Base-by-base conservation (phyloP, 257 asterid genomes). In the Solanum neorickii region DNA sequence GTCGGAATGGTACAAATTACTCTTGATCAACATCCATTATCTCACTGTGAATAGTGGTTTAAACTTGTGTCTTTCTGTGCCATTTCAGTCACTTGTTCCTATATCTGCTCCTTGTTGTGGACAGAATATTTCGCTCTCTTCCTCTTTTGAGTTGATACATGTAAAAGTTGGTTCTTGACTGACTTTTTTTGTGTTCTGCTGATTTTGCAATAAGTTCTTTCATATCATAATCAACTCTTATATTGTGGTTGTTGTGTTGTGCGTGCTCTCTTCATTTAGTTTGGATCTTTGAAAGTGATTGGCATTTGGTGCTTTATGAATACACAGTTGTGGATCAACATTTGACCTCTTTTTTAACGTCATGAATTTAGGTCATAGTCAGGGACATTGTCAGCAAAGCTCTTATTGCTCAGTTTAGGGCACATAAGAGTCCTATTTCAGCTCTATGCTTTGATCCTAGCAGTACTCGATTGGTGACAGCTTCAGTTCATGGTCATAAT, bases 401-500 rank as follows among this genome's bases (percentile, higher is more conserved):
- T 83, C 92, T 94, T 88, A 88, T 97, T 72, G 92, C 98, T 1
- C 99, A 95, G 89, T 97, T 97, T 89, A 92, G 94, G 91, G 98
- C 99, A 13, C 99, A 97, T 84, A 94, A 93, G 86, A 93, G 97
- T 89, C 98, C 99, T 90, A 91, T 92, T 86, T 88, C 92, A 68
- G 87, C 94, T 12, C 74, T 92, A 68, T 91, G 94, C 89, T 91
- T 92, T 86, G 94, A 92, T 89, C 91, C 91, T 23, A 89, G 90
- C 87, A 93, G 92, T 59, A 92, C 86, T 27, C 91, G 91, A 84
- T 68, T 95, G 92, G 98, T 97, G 88, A 94, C 98, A 0, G 98
- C 97, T 87, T 97, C 99, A 8, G 92, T 93, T 89, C 97, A 93
- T 86, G 98, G 98, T 75, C 99, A 97, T 90, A 95, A 93, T 88